Evolutionary conservation across 306 rosid genomes (phyloP).

Genomic region (Alnus rubra): DNA sequence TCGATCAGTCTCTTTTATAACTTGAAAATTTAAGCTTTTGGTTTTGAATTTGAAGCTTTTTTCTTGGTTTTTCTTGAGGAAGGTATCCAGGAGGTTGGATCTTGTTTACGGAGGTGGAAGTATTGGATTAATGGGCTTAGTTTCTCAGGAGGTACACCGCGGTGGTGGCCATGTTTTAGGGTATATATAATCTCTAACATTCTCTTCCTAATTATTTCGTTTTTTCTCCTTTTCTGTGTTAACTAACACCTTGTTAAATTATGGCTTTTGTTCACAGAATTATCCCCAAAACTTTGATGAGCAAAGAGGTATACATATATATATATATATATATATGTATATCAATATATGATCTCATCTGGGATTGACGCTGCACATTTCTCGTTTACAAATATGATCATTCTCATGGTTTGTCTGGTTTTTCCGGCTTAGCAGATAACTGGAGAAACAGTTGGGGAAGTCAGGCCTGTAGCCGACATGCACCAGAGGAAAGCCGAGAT

Average conservation of each 20-base stretch:
- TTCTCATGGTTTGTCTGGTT: background rate
- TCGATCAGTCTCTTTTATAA: no score
- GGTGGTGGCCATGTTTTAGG: constrained; percentile 40
- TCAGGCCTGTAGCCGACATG: constrained; percentile 39
- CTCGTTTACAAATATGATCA: background rate
- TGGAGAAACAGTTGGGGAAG: constrained; percentile 39
- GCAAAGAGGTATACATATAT: constrained; percentile 26
- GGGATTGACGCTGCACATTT: background rate
- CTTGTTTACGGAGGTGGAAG: constrained; percentile 43
- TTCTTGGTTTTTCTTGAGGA: background rate
- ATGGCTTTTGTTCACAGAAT: constrained; percentile 22
- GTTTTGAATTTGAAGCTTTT: background rate
- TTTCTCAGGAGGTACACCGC: constrained; percentile 34
- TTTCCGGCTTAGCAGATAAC: constrained; percentile 19
- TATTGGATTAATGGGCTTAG: constrained; percentile 35
- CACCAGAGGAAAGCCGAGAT: constrained; percentile 43
- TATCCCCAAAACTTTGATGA: constrained; percentile 33
- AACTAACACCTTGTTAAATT: background rate
- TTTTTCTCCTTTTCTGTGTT: background rate
- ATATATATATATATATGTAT: background rate
- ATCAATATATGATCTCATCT: background rate
- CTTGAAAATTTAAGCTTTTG: background rate
- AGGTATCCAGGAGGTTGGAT: constrained; percentile 34
- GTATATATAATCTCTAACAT: constrained; percentile 16
- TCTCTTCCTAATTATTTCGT: background rate